Percentiles rank a stretch among this genome's conserved stretches.
phyloP scores from a whole-genome alignment of 1,284 basidiomycete genomes.

The Trametes pubescens region DNA sequence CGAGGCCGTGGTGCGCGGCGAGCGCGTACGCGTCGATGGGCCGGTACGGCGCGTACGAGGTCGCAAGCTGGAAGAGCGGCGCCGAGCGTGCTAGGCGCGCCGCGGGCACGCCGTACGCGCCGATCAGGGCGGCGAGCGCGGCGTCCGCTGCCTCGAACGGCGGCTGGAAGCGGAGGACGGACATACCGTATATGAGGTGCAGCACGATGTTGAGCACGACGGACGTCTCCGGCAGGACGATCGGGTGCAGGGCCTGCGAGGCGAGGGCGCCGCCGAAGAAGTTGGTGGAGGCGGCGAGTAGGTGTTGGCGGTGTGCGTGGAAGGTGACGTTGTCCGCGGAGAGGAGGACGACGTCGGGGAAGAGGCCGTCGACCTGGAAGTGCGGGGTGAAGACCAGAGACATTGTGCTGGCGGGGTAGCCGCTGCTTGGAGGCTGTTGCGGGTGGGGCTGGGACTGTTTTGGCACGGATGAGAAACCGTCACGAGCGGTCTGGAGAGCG shows the following conservation, averaged over 20 bases:
- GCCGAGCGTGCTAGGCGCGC: slow-evolving; percentile 21
- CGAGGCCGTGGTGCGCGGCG: slow-evolving; percentile 43
- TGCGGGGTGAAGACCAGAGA: background rate
- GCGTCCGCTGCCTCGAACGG: slow-evolving; percentile 33
- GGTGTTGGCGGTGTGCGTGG: slow-evolving; percentile 41
- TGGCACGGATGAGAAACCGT: no score
- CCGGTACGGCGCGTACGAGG: slow-evolving; percentile 37
- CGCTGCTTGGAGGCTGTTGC: background rate
- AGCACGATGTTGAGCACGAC: slow-evolving; percentile 43
- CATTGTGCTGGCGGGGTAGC: background rate
- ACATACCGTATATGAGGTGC: slow-evolving; percentile 43
- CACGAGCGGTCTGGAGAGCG: no score
- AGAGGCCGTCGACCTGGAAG: slow-evolving; percentile 47
- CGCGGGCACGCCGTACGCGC: slow-evolving; percentile 42
- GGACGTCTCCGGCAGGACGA: slow-evolving; percentile 1
- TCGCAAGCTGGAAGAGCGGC: slow-evolving; percentile 39
- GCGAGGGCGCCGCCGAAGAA: slow-evolving; percentile 36
- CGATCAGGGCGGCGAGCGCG: slow-evolving; percentile 37
- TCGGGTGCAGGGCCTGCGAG: no score
- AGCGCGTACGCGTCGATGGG: slow-evolving; percentile 47
- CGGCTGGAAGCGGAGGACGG: slow-evolving; percentile 38
- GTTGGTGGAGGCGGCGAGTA: slow-evolving; percentile 42
- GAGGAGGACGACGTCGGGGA: slow-evolving; percentile 64
- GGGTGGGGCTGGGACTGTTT: no score
- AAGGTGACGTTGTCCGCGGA: slow-evolving; percentile 73